These are phyloP conservation scores for Venturiaceae sp. DNA, from an alignment of 2,329 filamentous ascomycete species.

Conservation along the genomic window DNA sequence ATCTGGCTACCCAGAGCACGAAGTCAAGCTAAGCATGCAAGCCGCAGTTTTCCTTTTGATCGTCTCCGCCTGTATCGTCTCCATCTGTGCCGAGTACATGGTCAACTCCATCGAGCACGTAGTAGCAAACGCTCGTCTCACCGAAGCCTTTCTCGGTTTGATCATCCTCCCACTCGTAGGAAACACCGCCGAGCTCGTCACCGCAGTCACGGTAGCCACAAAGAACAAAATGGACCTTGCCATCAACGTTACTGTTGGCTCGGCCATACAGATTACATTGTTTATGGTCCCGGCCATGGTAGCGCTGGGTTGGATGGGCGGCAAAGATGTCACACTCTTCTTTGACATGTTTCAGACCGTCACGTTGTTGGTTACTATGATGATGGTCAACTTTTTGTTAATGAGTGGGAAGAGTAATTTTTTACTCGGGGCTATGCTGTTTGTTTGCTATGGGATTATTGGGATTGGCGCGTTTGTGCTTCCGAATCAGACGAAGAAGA, in stretches of 20 bases:
- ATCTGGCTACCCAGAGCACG: too few relatives aligned
- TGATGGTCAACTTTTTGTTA: background rate
- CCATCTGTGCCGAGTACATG: slow-evolving; percentile 60
- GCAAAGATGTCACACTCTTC: slow-evolving; percentile 45
- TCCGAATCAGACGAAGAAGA: background rate
- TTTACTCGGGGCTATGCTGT: background rate
- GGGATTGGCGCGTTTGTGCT: background rate
- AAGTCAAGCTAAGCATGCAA: background rate
- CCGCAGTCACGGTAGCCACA: slow-evolving; percentile 58
- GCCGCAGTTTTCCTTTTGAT: slow-evolving; percentile 42
- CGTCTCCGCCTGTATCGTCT: slow-evolving; percentile 55
- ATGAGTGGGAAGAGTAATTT: background rate
- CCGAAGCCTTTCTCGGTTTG: slow-evolving; percentile 60
- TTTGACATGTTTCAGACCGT: background rate
- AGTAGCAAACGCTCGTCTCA: slow-evolving; percentile 44
- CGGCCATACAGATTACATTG: slow-evolving; percentile 61
- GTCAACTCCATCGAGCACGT: slow-evolving; percentile 58
- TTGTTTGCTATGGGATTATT: background rate
- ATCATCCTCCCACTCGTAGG: slow-evolving; percentile 66
- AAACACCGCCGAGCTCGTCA: slow-evolving; percentile 65
- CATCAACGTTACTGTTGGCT: slow-evolving; percentile 62
- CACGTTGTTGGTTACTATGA: background rate
- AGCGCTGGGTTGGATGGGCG: slow-evolving; percentile 60
- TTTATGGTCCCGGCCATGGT: slow-evolving; percentile 63
- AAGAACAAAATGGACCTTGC: slow-evolving; percentile 72